Evolutionary conservation across 495 filamentous ascomycete species (phyloP).

Genomic region (Aspergillus indologenus): DNA sequence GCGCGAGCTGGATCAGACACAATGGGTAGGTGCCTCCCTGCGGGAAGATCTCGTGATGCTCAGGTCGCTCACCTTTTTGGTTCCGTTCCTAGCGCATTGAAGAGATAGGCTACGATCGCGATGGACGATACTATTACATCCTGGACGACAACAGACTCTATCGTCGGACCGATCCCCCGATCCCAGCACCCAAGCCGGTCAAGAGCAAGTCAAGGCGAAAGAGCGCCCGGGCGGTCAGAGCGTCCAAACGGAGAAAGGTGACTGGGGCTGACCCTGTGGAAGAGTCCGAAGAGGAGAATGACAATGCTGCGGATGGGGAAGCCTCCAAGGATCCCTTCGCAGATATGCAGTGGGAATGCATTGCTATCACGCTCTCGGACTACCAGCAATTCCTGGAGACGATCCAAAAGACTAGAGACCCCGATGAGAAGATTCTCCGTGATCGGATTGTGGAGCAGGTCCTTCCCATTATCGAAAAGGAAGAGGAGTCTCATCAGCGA

Average conservation of each 20-base stretch:
- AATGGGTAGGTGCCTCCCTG: conserved; percentile 68
- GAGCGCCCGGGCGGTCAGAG: conserved; percentile 64
- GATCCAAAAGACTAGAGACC: conserved; percentile 69
- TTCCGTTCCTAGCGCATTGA: conserved; percentile 72
- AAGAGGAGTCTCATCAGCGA: conserved; percentile 69
- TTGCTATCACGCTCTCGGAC: conserved; percentile 76
- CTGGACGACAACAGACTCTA: conserved; percentile 94
- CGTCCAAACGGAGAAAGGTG: conserved; percentile 69
- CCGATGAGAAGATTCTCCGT: conserved; percentile 75
- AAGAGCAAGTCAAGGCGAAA: conserved; percentile 77
- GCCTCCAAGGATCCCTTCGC: conserved; percentile 43
- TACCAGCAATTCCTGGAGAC: conserved; percentile 68
- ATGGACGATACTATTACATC: conserved; percentile 83
- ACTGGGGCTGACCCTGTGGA: conserved; percentile 50
- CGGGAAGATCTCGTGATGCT: background rate
- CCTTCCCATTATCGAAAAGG: conserved; percentile 76
- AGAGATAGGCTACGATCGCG: conserved; percentile 79
- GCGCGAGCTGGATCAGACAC: conserved; percentile 72
- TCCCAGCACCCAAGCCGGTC: conserved; percentile 51
- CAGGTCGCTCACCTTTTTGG: background rate
- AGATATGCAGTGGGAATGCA: conserved; percentile 83
- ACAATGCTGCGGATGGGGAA: conserved; percentile 32
- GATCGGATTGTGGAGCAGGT: conserved; percentile 69
- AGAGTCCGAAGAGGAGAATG: conserved; percentile 53
- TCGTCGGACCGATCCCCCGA: conserved; percentile 67